Conservation (phyloP, 768 basidiomycete species). For the Tylopilus rubrobrunneus region DNA sequence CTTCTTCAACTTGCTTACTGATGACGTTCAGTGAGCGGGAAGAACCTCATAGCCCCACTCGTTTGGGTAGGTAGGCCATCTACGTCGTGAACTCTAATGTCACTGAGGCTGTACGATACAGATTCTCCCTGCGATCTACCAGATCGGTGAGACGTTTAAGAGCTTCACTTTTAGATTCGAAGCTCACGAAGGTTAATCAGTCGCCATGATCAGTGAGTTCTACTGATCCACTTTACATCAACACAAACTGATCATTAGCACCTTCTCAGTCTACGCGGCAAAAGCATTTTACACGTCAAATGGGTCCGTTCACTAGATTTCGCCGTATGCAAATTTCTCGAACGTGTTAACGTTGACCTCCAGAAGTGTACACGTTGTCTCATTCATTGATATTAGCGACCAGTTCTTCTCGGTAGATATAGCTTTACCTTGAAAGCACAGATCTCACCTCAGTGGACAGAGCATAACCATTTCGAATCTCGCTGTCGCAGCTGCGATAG, state of each 20-base stretch:
- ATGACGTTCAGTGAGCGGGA: constrained; percentile 3
- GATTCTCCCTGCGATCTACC: background rate
- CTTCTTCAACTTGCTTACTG: background rate
- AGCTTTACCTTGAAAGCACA: background rate
- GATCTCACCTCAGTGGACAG: background rate
- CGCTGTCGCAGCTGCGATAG: background rate
- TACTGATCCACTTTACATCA: background rate
- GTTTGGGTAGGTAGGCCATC: constrained; percentile 7
- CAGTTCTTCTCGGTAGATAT: background rate
- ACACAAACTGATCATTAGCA: background rate
- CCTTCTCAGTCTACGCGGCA: background rate
- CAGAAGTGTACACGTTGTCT: background rate
- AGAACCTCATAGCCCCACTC: background rate
- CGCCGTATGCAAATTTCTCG: background rate
- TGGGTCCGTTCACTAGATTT: constrained; percentile 5
- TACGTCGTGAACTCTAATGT: background rate
- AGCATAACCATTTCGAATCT: background rate
- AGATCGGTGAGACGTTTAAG: constrained; percentile 5
- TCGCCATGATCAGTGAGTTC: background rate
- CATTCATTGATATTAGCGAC: background rate
- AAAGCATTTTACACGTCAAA: background rate
- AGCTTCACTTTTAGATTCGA: too few relatives aligned
- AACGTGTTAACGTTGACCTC: background rate
- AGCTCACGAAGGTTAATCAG: constrained; percentile 2
- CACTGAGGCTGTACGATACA: background rate